These are phyloP conservation scores for Collybia sp. DNA, from an alignment of 768 basidiomycete species.

Conservation along the genomic window DNA sequence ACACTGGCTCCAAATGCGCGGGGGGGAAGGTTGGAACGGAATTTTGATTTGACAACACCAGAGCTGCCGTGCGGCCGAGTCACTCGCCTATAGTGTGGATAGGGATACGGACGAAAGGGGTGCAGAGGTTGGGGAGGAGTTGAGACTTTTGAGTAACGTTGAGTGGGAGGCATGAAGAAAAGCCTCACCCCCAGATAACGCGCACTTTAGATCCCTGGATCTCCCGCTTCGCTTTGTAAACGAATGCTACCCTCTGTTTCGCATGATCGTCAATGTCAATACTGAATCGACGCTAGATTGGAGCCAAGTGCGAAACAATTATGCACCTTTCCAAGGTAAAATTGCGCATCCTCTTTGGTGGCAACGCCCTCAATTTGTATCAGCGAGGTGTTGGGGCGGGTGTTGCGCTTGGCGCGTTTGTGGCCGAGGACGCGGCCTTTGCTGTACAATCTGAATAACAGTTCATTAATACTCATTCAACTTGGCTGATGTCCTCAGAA, in stretches of 20 bases:
- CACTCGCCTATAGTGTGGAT: constrained; percentile 59
- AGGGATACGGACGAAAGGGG: background rate
- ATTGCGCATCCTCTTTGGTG: constrained; percentile 90
- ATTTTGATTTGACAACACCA: constrained; percentile 97
- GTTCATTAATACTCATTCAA: constrained; percentile 13
- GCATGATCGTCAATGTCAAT: background rate
- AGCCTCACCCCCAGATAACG: constrained; percentile 92
- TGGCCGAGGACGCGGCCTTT: constrained; percentile 97
- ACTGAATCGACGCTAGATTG: background rate
- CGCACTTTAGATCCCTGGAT: constrained; percentile 93
- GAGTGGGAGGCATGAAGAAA: too few relatives aligned
- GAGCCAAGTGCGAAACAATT: background rate
- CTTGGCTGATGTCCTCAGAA: background rate
- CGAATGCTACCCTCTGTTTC: constrained; percentile 87
- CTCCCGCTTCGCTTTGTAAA: constrained; percentile 96
- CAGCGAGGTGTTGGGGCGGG: constrained; percentile 92
- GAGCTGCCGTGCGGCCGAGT: constrained; percentile 92
- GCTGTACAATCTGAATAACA: constrained; percentile 78
- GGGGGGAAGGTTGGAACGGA: constrained; percentile 92
- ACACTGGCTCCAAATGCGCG: constrained; percentile 90
- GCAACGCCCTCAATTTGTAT: constrained; percentile 97
- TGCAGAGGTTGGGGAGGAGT: background rate
- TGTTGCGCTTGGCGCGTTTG: constrained; percentile 98
- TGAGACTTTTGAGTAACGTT: too few relatives aligned
- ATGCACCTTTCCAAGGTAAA: constrained; percentile 97